A percentile compares a stretch with the other conserved stretches of the same genome.
These are phyloP conservation scores for Boletus rubescentipes DNA, from an alignment of 768 basidiomycete genomes.

Conservation along the genomic window DNA sequence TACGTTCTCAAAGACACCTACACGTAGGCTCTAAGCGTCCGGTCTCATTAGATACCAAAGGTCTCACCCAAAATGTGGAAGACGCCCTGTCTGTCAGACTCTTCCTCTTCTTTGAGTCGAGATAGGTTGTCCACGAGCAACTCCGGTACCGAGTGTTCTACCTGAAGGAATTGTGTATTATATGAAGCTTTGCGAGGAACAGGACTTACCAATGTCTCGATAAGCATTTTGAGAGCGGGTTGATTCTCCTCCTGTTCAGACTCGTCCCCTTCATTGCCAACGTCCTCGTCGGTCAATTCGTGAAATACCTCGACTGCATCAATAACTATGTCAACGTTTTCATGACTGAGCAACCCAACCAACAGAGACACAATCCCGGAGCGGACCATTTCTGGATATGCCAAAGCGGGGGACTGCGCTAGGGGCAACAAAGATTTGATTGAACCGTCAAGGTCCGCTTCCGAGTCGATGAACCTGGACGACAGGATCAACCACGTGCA, in stretches of 20 bases:
- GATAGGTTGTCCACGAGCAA: conserved; percentile 85
- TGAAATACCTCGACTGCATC: conserved; percentile 90
- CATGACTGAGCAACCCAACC: conserved; percentile 87
- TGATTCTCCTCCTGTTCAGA: conserved; percentile 59
- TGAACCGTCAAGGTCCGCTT: conserved; percentile 88
- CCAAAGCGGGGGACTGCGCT: conserved; percentile 76
- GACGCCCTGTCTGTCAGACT: conserved; percentile 87
- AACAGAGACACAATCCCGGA: conserved; percentile 70
- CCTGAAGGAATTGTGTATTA: conserved; percentile 41
- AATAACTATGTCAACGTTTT: conserved; percentile 97
- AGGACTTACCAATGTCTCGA: conserved; percentile 69
- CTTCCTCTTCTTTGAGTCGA: conserved; percentile 88
- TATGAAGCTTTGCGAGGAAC: background rate
- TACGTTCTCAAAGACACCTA: conserved; percentile 92
- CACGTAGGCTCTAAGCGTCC: background rate
- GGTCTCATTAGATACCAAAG: background rate
- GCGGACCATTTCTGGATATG: conserved; percentile 87
- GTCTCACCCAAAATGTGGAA: conserved; percentile 84
- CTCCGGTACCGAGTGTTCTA: conserved; percentile 82
- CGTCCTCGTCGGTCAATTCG: conserved; percentile 96
- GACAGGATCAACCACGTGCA: conserved; percentile 3
- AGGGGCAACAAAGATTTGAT: conserved; percentile 88
- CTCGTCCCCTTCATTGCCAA: conserved; percentile 73
- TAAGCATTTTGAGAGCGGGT: conserved; percentile 69
- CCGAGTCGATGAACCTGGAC: conserved; percentile 94